A percentile compares a stretch with the other conserved stretches of the same genome.
These are phyloP conservation scores for Adenanthera pavonina DNA, from an alignment of 306 rosid species.

Conservation along the genomic window DNA sequence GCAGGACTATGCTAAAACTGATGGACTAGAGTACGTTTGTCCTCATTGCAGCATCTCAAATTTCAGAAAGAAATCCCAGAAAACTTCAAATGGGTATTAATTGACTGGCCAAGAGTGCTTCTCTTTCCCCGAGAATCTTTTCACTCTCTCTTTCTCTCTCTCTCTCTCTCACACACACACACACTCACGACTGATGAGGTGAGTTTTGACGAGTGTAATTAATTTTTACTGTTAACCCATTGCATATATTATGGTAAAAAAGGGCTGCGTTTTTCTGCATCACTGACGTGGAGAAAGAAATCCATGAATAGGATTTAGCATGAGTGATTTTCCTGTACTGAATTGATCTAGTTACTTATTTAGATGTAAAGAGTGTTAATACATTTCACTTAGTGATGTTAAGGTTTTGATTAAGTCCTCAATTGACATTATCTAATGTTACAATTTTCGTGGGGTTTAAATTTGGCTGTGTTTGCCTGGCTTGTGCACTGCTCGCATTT, in stretches of 20 bases:
- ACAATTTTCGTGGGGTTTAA: not conserved
- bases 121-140: slow-evolving; percentile 1
- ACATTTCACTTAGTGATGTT: slow-evolving; percentile 12
- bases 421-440: not conserved
- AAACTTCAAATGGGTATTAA: slow-evolving; percentile 68
- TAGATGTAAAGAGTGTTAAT: slow-evolving; percentile 10
- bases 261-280: slow-evolving; percentile 24
- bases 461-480: not conserved
- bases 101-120: slow-evolving; percentile 32
- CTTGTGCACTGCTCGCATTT: not conserved
- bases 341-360: slow-evolving; percentile 7
- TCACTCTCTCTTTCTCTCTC: not conserved
- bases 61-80: slow-evolving; percentile 85
- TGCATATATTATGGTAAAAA: slow-evolving; percentile 25
- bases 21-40: slow-evolving; percentile 93
- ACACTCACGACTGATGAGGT: not conserved
- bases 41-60: slow-evolving; percentile 87
- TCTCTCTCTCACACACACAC: not conserved
- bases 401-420: not conserved
- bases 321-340: slow-evolving; percentile 24
- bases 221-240: slow-evolving; percentile 24
- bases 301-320: slow-evolving; percentile 19
- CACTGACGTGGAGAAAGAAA: slow-evolving; percentile 19
- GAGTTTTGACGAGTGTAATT: slow-evolving; percentile 40
- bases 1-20: slow-evolving; percentile 98